A percentile compares a stretch with the other conserved stretches of the same genome.
phyloP scores from a whole-genome alignment of 352 stramenopile species.

The Phytophthora podocarpi region DNA sequence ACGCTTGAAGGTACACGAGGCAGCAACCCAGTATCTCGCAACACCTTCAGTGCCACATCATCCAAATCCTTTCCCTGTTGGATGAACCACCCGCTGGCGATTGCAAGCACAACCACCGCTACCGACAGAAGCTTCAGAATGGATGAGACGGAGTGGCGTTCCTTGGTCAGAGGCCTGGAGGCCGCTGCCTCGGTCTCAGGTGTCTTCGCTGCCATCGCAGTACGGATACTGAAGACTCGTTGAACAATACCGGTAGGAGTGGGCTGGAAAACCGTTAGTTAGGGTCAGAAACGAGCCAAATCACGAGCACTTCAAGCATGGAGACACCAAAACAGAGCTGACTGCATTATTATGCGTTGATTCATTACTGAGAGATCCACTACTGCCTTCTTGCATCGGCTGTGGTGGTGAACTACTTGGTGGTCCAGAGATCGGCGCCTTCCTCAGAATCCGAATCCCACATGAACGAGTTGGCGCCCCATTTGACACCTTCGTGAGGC shows the following conservation, averaged over 20 bases:
- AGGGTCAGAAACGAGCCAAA: constrained; percentile 19
- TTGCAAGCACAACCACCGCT: constrained; percentile 14
- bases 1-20: constrained; percentile 2
- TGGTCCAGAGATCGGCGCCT: constrained; percentile 80
- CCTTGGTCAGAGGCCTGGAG: neutral
- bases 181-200: neutral
- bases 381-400: too few relatives aligned
- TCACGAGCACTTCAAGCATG: neutral
- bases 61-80: constrained; percentile 13
- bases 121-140: constrained; percentile 27
- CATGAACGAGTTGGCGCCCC: constrained; percentile 88
- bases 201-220: constrained; percentile 8
- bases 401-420: constrained; percentile 54
- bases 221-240: neutral
- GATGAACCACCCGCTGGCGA: constrained; percentile 17
- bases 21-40: constrained; percentile 18
- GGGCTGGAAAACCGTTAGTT: neutral
- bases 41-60: constrained; percentile 21
- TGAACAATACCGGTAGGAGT: neutral
- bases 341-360: neutral
- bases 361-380: too few relatives aligned
- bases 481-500: constrained; percentile 87
- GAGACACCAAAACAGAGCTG: neutral
- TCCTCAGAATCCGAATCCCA: constrained; percentile 86
- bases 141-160: neutral